Conservation (phyloP, 148 eudicot genomes). For the Pharnaceum exiguum region DNA sequence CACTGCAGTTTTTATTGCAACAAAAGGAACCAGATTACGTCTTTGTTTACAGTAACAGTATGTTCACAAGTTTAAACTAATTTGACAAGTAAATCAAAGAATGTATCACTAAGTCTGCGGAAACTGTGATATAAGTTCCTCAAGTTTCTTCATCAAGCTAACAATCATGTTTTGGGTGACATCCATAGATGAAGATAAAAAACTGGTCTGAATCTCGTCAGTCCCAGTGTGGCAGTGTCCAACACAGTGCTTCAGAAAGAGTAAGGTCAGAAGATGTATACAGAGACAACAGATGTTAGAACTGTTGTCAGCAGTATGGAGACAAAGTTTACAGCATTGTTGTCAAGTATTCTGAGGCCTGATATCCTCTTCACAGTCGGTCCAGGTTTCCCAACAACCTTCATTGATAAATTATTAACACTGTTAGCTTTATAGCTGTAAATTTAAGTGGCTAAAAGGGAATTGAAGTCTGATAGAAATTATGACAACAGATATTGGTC, state of each 20-base stretch:
- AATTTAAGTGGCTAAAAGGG: no score
- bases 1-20: no score
- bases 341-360: constrained; percentile 34
- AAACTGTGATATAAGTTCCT: no score
- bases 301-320: constrained; percentile 33
- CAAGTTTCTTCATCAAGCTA: no score
- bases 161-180: neutral
- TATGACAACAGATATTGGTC: no score
- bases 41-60: no score
- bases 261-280: constrained; percentile 25
- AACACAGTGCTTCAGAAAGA: neutral
- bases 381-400: constrained; percentile 44
- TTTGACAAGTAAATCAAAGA: no score
- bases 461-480: no score
- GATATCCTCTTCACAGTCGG: constrained; percentile 41
- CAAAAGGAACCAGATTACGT: no score
- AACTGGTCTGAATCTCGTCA: neutral
- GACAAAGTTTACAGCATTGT: constrained; percentile 37
- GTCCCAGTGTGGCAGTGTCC: neutral
- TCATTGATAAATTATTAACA: constrained; percentile 5
- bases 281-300: constrained; percentile 27
- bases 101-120: no score
- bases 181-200: neutral
- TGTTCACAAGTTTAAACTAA: no score
- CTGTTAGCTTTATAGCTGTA: no score